Evolutionary conservation across 192 early-diverging fungal genomes (phyloP), one percentile per base, ranked within the genome.

Genomic region (Gryganskiella cystojenkinii): DNA sequence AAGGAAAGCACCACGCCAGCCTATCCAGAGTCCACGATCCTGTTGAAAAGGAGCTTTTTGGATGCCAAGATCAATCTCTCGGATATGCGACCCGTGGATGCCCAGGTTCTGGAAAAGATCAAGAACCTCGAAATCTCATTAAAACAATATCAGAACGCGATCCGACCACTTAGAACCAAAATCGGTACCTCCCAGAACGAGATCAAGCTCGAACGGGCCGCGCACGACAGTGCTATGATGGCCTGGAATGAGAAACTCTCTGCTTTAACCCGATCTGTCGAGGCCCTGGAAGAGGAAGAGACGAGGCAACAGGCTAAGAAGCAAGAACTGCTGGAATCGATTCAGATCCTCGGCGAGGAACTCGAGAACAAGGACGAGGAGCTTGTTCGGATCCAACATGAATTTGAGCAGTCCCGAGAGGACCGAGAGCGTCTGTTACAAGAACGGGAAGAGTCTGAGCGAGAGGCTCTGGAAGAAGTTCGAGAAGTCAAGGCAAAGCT

Each of bases 51-150:
- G 35, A 37, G 44, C 11, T 35, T 28, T 0, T 68, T 65, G 0
- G 58, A 40, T 33, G 52, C 59, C 10, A 58, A 51, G 44, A 20
- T 71, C 17, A 45, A 71, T 6, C 55, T 71, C 17, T 64, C 61
- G 15, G 70, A 71, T 31, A 56, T 64, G 6, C 44, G 49, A 9
- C 61, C 70, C 24, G 20, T 67, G 3, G 60, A 76, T 20, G 1
- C 64, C 5, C 25, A 42, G 0, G n/a, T 57, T 33, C 13, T 68
- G 19, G 73, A 63, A 4, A 50, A 59, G 43, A 76, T 63, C 44
- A 76, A 68, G 24, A 76, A 33, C n/a, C 54, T 76, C 7, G 65
- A 76, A 17, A 76, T 67, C 3, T 67, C 64, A 3, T 13, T 76
- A 0, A 43, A 68, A 5, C 73, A 76, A 25, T 65, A 76, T 25